Evolutionary conservation across 1,284 basidiomycete genomes (phyloP), one percentile per base, ranked within the genome.

Genomic region (Coniferiporia weirii): DNA sequence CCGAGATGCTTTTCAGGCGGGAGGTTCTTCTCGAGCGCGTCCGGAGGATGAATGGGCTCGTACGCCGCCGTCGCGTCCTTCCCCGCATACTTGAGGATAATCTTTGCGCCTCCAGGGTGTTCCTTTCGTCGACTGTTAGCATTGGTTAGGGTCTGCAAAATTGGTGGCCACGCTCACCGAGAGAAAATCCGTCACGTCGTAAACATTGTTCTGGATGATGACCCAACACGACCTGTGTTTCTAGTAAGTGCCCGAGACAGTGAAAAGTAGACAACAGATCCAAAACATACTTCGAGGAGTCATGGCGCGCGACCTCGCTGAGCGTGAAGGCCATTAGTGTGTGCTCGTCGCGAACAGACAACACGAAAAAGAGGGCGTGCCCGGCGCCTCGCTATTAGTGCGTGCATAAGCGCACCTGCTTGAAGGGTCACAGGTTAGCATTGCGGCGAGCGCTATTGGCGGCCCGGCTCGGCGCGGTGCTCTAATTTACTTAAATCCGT

Each of bases 121-220:
- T 84, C 83, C 87, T 90, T 66, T 12, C 56, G 38, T 27, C 20
- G 22, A 47, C 36, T 43, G 2, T 17, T 5, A 22, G 49, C 15
- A 3, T 8, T 27, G 5, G 34, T 5, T 13, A 15, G 13, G 9
- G 38, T n/a, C 27, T 47, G 58, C 61, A 10, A 34, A n/a, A 3
- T 46, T 56, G 48, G 51, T 38, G 22, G 59, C 20, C 20, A 43
- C 3, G 13, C 75, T 50, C 63, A 87, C 87, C 54, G 79, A 71
- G 49, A 96, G 73, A 69, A 96, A 95, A 10, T 90, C 86, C 4
- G 93, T 95, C 58, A 95, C 88, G 73, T 91, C 89, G 71, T 89
- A 92, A 19, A 91, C 87, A 57, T 79, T 76, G 71, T 84, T 81
- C 63, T 82, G 77, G 63, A 95, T 89, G 65, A 95, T 85, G 62